Evolutionary conservation across 1,139 yeast genomes (phyloP), one percentile per base, ranked within the genome.

Genomic region (Sugiyamaella grinbergsii): DNA sequence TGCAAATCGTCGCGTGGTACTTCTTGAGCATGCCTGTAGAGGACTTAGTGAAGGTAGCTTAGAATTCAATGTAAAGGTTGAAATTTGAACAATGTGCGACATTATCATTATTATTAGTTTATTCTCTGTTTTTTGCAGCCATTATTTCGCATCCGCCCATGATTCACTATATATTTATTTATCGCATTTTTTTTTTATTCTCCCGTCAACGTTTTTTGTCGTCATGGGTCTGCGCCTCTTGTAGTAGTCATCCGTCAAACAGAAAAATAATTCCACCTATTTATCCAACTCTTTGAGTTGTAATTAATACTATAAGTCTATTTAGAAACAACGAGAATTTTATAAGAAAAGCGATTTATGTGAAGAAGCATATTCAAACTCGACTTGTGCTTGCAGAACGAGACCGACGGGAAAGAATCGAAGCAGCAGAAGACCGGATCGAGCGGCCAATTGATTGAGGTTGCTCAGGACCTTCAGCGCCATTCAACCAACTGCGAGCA

Each of bases 41-140:
- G 72, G 71, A 2, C 55, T 71, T 37, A 56, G 55, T 34, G 71
- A 69, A 23, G 67, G 64, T 2, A 59, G 61, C 15, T 71, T 73
- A 73, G 58, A 62, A 34, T 69, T 49, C 29, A 50, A 24, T 29
- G 42, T 42, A 13, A 16, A 16, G 8, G 1, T 47, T 31, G 47
- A 39, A n/a, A n/a, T n/a, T n/a, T n/a, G 29, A 36, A 11, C 31
- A 28, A 29, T n/a, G n/a, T 6, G 10, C 31, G 10, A 6, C n/a
- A 24, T 23, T 23, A 5, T 23, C 8, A 23, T 23, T 23, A 5
- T 23, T 23, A 23, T 23, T 23, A 23, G 5, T 23, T 8, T 23
- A 5, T 23, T 5, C 26, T 23, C 15, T 32, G 6, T 13, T 11
- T 29, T 29, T 13, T 11, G 15, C 6, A 24, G 29, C 8, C 29